Percentiles rank a stretch among this genome's conserved stretches.
phyloP scores from a whole-genome alignment of 176 grass and related monocot species.

The Ampelocalamus luodianensis region DNA sequence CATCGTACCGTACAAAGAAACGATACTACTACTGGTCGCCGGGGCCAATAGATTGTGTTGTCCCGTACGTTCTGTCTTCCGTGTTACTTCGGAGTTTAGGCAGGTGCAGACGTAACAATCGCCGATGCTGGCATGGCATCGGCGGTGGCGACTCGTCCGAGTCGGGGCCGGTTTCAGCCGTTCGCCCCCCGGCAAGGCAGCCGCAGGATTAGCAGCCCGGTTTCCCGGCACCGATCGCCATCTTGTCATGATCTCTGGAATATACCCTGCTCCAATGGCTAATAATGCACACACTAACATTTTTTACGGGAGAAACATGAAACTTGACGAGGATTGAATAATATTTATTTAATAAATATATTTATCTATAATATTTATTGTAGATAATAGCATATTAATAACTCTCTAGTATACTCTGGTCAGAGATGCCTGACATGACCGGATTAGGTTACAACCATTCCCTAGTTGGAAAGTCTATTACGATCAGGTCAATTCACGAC shows the following conservation, averaged over 20 bases:
- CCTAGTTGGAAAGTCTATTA: no score
- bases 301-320: neutral
- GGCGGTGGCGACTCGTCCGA: neutral
- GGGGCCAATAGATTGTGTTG: neutral
- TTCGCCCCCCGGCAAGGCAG: neutral
- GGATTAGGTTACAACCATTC: no score
- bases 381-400: no score
- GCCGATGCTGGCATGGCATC: neutral
- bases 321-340: neutral
- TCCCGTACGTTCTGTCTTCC: conserved; percentile 10
- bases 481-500: no score
- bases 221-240: conserved; percentile 19
- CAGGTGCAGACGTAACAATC: no score
- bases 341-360: no score
- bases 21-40: neutral
- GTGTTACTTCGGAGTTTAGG: neutral
- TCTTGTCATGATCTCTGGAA: neutral
- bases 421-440: no score
- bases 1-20: no score
- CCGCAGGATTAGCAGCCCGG: neutral
- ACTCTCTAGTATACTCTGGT: no score
- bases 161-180: no score
- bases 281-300: neutral
- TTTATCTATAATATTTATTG: no score
- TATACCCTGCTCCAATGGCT: conserved; percentile 4